A percentile compares a stretch with the other conserved stretches of the same genome.
phyloP scores from a whole-genome alignment of 179 eudicot species.

The Vitellaria paradoxa region DNA sequence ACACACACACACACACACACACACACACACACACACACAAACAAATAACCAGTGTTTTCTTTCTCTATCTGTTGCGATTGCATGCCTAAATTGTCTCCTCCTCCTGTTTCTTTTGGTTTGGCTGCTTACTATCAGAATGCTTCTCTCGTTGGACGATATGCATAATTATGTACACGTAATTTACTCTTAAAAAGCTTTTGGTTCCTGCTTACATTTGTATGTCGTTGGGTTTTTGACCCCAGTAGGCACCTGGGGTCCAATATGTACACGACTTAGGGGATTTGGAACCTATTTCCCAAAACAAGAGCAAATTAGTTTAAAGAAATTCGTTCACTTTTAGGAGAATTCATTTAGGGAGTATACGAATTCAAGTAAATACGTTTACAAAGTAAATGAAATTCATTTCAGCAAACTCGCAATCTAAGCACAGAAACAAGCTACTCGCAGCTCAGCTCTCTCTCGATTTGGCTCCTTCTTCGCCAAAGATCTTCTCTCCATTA shows the following conservation, averaged over 20 bases:
- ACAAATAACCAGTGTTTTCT: no score
- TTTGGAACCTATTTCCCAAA: no score
- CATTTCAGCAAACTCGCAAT: background rate
- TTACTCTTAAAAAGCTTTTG: background rate
- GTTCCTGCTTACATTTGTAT: background rate
- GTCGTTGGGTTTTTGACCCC: no score
- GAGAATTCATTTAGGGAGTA: no score
- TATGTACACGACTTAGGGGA: no score
- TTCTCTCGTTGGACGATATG: background rate
- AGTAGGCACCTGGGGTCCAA: no score
- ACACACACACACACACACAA: no score
- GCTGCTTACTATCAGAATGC: constrained; percentile 1
- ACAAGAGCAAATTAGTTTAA: no score
- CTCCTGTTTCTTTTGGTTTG: background rate
- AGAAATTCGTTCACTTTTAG: no score
- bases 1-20: no score
- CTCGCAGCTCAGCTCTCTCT: constrained; percentile 43
- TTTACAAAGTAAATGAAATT: no score
- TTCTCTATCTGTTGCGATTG: background rate
- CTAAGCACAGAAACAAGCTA: background rate
- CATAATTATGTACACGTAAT: background rate
- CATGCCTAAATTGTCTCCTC: background rate
- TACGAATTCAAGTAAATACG: no score
- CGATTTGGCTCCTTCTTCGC: constrained; percentile 45
- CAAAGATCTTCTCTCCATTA: constrained; percentile 32